A percentile compares a stretch with the other conserved stretches of the same genome.
Conservation (phyloP, 1,139 yeast genomes). For the Debaryomyces nepalensis region DNA sequence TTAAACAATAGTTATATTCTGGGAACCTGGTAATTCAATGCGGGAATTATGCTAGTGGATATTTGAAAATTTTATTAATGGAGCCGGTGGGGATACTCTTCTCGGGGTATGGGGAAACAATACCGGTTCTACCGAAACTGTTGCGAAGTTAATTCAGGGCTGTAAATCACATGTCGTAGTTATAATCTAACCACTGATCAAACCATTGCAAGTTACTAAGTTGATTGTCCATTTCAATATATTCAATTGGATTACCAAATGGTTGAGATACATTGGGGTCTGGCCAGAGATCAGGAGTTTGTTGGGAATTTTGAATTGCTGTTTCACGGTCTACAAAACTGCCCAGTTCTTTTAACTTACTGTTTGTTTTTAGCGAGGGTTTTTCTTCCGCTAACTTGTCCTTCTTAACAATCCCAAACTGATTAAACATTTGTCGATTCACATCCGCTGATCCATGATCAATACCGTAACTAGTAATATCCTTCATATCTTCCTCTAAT, state of each 20-base stretch:
- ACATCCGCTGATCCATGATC: conserved; percentile 63
- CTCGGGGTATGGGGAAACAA: not conserved
- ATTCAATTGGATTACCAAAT: conserved; percentile 14
- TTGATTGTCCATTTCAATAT: conserved; percentile 29
- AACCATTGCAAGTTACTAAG: conserved; percentile 59
- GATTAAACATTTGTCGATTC: conserved; percentile 53
- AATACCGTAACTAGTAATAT: conserved; percentile 48
- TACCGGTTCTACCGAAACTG: not conserved
- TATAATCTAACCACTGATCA: conserved; percentile 52
- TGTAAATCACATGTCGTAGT: conserved; percentile 24
- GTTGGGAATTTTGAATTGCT: not conserved
- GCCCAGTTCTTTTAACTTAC: conserved; percentile 12
- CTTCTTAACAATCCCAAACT: conserved; percentile 40
- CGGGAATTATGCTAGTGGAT: not conserved
- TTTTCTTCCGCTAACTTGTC: conserved; percentile 14
- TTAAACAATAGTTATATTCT: too few relatives aligned
- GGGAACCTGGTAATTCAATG: too few relatives aligned
- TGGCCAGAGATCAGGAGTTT: not conserved
- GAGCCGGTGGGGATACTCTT: not conserved
- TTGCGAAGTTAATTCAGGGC: not conserved
- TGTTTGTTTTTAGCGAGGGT: conserved; percentile 18
- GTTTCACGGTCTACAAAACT: not conserved
- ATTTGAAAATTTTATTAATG: not conserved
- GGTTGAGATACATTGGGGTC: not conserved
- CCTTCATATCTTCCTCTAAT: conserved; percentile 44